Evolutionary conservation across 768 basidiomycete genomes (phyloP), one percentile per base, ranked within the genome.

Genomic region (Lactifluus rugatus): DNA sequence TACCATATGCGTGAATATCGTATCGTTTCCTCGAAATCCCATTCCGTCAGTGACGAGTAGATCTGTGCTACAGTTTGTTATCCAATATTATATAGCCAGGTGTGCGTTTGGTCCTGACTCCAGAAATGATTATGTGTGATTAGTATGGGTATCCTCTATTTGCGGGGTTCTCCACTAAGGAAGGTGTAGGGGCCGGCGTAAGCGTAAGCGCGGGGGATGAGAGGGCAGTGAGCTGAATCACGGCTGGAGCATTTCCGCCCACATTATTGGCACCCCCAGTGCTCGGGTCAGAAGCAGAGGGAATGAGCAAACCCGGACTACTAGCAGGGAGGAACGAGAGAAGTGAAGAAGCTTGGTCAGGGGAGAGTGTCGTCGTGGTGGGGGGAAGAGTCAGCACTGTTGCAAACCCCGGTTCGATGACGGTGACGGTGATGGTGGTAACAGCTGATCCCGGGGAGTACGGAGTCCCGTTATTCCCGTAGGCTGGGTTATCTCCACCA

Each of bases 301-400:
- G 74, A 2, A 76, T 68, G 16, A 79, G 63, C 21, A 78, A 60
- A 47, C 70, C 72, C 16, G 19, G 10, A 17, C 45, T 17, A 8
- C 36, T 54, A 17, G 36, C 36, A 11, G 49, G 25, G 49, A 60
- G 37, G 3, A 28, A 23, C 9, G 58, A 59, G 21, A 54, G 1
- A 14, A 56, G 14, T 13, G n/a, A 14, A 31, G 73, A 69, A 3
- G 76, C 79, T 32, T 76, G 71, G 11, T 72, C 62, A 9, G 78
- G 77, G 25, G 71, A 68, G 44, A 82, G 65, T 2, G 76, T 78
- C 26, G 70, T 69, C 0, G 78, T 81, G 21, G 70, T 67, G 16
- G 74, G 62, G 4, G 68, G 52, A 41, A 75, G 66, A 5, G 71
- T 70, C 8, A 61, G 51, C 16, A 62, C 41, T 6, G 41, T 42